Conservation (phyloP, 2,329 filamentous ascomycete genomes). For the Knufia fluminis region DNA sequence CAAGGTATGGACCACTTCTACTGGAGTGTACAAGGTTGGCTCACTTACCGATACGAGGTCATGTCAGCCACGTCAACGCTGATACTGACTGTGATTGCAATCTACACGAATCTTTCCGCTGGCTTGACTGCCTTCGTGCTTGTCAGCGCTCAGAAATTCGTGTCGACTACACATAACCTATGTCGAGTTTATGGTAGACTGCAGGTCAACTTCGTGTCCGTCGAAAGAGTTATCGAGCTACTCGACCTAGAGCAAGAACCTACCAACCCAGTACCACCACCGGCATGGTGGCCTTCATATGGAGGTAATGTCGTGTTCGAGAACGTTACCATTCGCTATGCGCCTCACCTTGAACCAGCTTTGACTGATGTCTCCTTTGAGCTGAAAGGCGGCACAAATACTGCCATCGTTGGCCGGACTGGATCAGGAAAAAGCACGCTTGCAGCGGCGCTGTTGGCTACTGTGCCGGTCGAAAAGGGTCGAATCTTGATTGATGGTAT, state of each 20-base stretch:
- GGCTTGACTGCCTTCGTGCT: slow-evolving; percentile 79
- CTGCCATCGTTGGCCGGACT: slow-evolving; percentile 71
- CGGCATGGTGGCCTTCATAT: slow-evolving; percentile 66
- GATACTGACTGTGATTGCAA: slow-evolving; percentile 61
- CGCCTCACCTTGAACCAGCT: slow-evolving; percentile 65
- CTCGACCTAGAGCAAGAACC: slow-evolving; percentile 69
- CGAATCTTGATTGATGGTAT: slow-evolving; percentile 52
- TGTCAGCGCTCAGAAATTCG: slow-evolving; percentile 56
- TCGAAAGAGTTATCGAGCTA: slow-evolving; percentile 77
- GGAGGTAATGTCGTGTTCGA: slow-evolving; percentile 67
- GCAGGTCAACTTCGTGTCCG: slow-evolving; percentile 85
- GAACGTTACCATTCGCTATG: slow-evolving; percentile 69
- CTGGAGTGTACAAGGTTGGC: slow-evolving; percentile 79
- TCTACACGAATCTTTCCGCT: slow-evolving; percentile 64
- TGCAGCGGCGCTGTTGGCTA: slow-evolving; percentile 51
- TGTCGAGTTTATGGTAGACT: slow-evolving; percentile 75
- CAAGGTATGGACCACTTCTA: slow-evolving; percentile 96
- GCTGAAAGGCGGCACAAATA: slow-evolving; percentile 68
- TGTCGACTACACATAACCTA: slow-evolving; percentile 60
- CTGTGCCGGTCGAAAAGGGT: slow-evolving; percentile 44
- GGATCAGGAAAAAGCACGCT: slow-evolving; percentile 75
- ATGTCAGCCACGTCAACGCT: slow-evolving; percentile 67
- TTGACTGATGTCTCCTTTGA: slow-evolving; percentile 59
- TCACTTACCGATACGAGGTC: slow-evolving; percentile 67
- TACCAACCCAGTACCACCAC: slow-evolving; percentile 56